A percentile compares a stretch with the other conserved stretches of the same genome.
Conservation (phyloP, 257 asterid species). For the Eucommia ulmoides region DNA sequence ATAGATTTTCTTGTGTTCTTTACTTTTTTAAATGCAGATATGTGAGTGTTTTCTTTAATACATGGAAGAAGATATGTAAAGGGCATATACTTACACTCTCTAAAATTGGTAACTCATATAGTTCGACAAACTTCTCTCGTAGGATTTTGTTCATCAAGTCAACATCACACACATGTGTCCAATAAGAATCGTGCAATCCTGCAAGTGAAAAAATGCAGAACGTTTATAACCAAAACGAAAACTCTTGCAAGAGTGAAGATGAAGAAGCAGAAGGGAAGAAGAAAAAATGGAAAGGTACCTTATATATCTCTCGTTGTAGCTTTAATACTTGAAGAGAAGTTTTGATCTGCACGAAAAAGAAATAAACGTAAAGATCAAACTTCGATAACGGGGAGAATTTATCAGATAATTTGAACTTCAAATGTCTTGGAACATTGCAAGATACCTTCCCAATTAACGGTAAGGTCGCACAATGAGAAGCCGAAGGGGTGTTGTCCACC, state of each 20-base stretch:
- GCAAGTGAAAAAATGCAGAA: too few relatives aligned
- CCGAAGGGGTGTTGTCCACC: slow-evolving; percentile 90
- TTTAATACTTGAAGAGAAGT: slow-evolving; percentile 93
- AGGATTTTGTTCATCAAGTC: slow-evolving; percentile 81
- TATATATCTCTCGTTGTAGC: slow-evolving; percentile 78
- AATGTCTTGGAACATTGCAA: slow-evolving; percentile 38
- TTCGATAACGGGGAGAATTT: too few relatives aligned
- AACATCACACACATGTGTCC: slow-evolving; percentile 97
- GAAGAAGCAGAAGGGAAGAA: too few relatives aligned
- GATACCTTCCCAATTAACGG: slow-evolving; percentile 70
- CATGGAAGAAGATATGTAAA: too few relatives aligned
- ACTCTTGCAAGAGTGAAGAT: too few relatives aligned
- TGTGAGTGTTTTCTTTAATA: too few relatives aligned
- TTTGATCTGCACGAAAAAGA: slow-evolving; percentile 85
- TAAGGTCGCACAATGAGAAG: slow-evolving; percentile 99
- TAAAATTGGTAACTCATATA: slow-evolving; percentile 73
- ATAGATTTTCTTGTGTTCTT: too few relatives aligned
- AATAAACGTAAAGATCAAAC: too few relatives aligned
- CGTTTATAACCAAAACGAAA: too few relatives aligned
- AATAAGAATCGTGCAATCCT: slow-evolving; percentile 97
- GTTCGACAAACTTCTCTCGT: slow-evolving; percentile 84
- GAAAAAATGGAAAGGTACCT: slow-evolving; percentile 30
- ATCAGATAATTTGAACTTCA: too few relatives aligned
- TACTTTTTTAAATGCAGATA: too few relatives aligned
- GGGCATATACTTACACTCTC: slow-evolving; percentile 79